These are phyloP conservation scores for Barbatosphaeria neglecta DNA, from an alignment of 495 filamentous ascomycete genomes.

Conservation along the genomic window DNA sequence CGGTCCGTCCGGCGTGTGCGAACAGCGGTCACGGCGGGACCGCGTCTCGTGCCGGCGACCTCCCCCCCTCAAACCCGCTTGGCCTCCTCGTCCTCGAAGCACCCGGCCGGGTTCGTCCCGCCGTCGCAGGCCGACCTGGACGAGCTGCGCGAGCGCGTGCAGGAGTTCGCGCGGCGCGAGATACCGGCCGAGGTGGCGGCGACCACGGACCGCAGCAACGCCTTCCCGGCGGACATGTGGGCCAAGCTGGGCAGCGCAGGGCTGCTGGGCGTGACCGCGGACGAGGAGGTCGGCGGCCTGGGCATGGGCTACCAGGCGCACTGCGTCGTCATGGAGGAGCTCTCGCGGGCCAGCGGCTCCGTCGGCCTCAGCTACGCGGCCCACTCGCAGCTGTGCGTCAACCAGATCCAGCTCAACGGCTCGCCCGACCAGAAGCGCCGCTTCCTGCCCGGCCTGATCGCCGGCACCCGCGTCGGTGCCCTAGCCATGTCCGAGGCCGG, in stretches of 20 bases:
- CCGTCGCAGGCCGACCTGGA: slow-evolving; percentile 64
- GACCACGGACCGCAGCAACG: slow-evolving; percentile 71
- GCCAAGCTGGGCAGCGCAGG: slow-evolving; percentile 83
- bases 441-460: slow-evolving; percentile 71
- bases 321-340: slow-evolving; percentile 91
- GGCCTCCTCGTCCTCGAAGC: slow-evolving; percentile 53
- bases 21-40: too few relatives aligned
- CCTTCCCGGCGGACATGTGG: slow-evolving; percentile 89
- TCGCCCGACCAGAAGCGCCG: slow-evolving; percentile 61
- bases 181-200: slow-evolving; percentile 77
- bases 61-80: slow-evolving; percentile 6
- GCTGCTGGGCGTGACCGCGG: slow-evolving; percentile 85
- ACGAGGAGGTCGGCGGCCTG: slow-evolving; percentile 85
- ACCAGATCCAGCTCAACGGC: slow-evolving; percentile 92
- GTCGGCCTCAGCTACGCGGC: slow-evolving; percentile 89
- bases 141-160: slow-evolving; percentile 81
- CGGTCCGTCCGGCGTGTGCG: too few relatives aligned
- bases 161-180: slow-evolving; percentile 80
- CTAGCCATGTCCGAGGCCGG: slow-evolving; percentile 93
- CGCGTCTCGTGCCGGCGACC: too few relatives aligned
- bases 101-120: slow-evolving; percentile 70
- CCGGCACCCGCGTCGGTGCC: slow-evolving; percentile 74
- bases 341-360: slow-evolving; percentile 55
- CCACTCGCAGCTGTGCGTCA: slow-evolving; percentile 93
- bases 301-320: slow-evolving; percentile 96